Percentiles rank a stretch among this genome's conserved stretches.
Evolutionary conservation across 2,329 filamentous ascomycete genomes (phyloP).

Genomic region (Exserohilum rostratum): DNA sequence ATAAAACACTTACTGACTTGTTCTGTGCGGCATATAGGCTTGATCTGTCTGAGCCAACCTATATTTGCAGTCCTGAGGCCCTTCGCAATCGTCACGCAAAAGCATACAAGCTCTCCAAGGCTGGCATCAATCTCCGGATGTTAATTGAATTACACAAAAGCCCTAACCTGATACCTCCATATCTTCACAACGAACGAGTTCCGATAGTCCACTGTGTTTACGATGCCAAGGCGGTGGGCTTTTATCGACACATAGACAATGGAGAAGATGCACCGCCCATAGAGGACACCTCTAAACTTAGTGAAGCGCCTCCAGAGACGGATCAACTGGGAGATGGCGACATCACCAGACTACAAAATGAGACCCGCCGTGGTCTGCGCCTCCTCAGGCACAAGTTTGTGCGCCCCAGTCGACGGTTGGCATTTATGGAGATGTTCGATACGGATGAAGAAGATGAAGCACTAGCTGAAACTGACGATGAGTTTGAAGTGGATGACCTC

Average conservation of each 20-base stretch:
- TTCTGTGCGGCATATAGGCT: neutral
- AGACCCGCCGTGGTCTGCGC: constrained; percentile 15
- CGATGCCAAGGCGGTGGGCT: constrained; percentile 55
- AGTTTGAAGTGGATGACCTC: constrained; percentile 5
- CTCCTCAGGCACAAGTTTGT: constrained; percentile 18
- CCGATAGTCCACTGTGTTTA: constrained; percentile 37
- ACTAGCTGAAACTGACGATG: neutral
- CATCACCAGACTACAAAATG: constrained; percentile 18
- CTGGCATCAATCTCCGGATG: constrained; percentile 36
- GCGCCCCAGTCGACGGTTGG: neutral
- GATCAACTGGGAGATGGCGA: constrained; percentile 29
- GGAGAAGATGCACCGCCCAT: neutral
- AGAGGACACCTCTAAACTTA: neutral
- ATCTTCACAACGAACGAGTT: constrained; percentile 35
- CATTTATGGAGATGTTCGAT: constrained; percentile 3
- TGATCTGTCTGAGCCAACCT: constrained; percentile 14
- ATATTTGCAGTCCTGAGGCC: constrained; percentile 33
- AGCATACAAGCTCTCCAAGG: constrained; percentile 33
- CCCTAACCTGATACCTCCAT: constrained; percentile 38
- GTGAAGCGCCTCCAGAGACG: constrained; percentile 25
- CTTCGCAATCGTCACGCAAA: constrained; percentile 36
- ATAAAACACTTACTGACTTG: neutral
- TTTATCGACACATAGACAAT: constrained; percentile 26
- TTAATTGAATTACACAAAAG: constrained; percentile 33
- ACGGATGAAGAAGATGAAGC: constrained; percentile 2